A percentile compares a stretch with the other conserved stretches of the same genome.
Conservation (phyloP, 2,329 filamentous ascomycete genomes). For the Trichoderma sp. region DNA sequence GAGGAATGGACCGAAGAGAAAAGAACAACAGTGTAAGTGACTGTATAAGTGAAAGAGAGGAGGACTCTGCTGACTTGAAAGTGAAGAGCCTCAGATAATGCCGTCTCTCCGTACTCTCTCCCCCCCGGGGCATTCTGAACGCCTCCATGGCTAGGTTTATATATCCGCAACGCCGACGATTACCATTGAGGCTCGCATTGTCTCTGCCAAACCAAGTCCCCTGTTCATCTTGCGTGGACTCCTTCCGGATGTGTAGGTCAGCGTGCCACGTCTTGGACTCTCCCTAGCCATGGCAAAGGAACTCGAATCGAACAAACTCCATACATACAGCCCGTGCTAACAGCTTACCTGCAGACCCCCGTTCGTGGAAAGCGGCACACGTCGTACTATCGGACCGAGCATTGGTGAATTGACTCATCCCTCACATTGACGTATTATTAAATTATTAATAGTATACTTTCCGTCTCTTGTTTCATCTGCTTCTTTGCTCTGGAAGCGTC, state of each 20-base stretch:
- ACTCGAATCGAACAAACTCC: neutral
- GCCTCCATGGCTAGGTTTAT: neutral
- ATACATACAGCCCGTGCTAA: neutral
- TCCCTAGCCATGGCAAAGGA: neutral
- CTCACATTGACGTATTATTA: neutral
- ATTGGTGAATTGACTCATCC: neutral
- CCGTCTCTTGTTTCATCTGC: neutral
- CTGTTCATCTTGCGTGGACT: neutral
- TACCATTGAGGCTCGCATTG: too few relatives aligned
- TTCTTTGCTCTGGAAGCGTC: neutral
- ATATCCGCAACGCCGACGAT: neutral
- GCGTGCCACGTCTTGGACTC: neutral
- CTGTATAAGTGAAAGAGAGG: neutral
- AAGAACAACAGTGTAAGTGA: neutral
- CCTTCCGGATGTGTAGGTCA: neutral
- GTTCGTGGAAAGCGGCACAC: neutral
- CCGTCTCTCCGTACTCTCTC: neutral
- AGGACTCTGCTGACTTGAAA: neutral
- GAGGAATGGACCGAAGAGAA: neutral
- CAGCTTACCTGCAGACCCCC: neutral
- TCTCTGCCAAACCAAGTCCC: neutral
- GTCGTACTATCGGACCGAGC: slow-evolving; percentile 12
- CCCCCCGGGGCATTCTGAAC: neutral
- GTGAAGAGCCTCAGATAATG: neutral
- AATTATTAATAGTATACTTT: neutral